Evolutionary conservation across 495 filamentous ascomycete species (phyloP).

Genomic region (Trichocladium antarcticum): DNA sequence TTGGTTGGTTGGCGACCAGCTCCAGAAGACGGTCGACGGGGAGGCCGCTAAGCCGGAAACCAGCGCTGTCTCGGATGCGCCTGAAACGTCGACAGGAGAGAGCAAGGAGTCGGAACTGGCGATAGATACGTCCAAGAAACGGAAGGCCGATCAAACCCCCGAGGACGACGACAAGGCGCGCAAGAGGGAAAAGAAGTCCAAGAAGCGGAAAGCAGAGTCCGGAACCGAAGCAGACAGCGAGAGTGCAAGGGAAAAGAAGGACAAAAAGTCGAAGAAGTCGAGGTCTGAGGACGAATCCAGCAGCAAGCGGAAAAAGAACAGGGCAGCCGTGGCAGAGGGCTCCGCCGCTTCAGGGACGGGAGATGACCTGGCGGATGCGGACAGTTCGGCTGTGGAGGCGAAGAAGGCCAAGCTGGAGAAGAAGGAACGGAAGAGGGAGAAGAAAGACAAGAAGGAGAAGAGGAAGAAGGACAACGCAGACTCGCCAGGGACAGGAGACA

Average conservation of each 20-base stretch:
- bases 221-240: constrained; percentile 20
- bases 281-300: constrained; percentile 21
- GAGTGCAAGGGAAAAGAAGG: constrained; percentile 21
- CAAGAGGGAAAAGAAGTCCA: constrained; percentile 34
- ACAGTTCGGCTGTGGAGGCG: constrained; percentile 7
- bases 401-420: constrained; percentile 29
- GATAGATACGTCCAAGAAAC: constrained; percentile 15
- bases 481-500: constrained; percentile 16
- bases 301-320: constrained; percentile 32
- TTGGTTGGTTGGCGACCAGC: constrained; percentile 54
- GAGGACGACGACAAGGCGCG: constrained; percentile 21
- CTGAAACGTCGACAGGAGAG: background rate
- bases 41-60: background rate
- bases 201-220: constrained; percentile 32
- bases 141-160: constrained; percentile 15
- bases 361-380: background rate
- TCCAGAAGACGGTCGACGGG: constrained; percentile 14
- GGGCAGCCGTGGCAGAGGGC: constrained; percentile 18
- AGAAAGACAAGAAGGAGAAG: constrained; percentile 31
- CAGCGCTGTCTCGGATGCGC: background rate
- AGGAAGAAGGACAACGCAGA: constrained; percentile 36
- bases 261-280: constrained; percentile 32
- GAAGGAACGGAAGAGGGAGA: constrained; percentile 23
- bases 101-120: background rate
- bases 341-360: background rate